Conservation (phyloP, 345 rosid species). For the Moricandia arvensis region DNA sequence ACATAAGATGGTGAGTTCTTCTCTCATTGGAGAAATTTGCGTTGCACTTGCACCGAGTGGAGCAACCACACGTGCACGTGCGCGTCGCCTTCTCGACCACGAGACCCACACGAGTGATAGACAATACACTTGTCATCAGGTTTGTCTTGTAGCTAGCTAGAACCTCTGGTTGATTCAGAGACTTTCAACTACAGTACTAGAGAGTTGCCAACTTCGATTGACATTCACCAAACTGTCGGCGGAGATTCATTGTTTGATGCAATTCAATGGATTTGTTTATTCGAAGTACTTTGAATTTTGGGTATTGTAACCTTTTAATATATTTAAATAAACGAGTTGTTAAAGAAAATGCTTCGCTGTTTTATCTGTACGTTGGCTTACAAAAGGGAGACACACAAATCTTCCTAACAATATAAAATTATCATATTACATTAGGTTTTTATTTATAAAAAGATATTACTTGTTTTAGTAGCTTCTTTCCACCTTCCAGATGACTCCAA, state of each 20-base stretch:
- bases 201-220: conserved; percentile 12
- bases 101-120: conserved; percentile 7
- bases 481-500: conserved; percentile 57
- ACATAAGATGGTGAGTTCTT: background rate
- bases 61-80: conserved; percentile 16
- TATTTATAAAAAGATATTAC: background rate
- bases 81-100: conserved; percentile 11
- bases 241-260: conserved; percentile 15
- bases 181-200: background rate
- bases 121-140: conserved; percentile 15
- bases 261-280: conserved; percentile 1
- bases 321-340: background rate
- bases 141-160: conserved; percentile 3
- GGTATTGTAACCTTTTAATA: background rate
- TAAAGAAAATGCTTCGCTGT: conserved; percentile 50
- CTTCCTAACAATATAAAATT: conserved; percentile 33
- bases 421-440: background rate
- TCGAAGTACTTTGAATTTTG: conserved; percentile 22
- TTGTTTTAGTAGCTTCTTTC: conserved; percentile 44
- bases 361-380: conserved; percentile 44
- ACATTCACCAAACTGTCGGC: conserved; percentile 36
- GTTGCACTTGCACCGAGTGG: background rate
- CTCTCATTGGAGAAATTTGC: background rate
- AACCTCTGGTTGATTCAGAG: background rate
- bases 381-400: conserved; percentile 47